Evolutionary conservation across 2,329 filamentous ascomycete genomes (phyloP).

Genomic region (Fusarium virguliforme): DNA sequence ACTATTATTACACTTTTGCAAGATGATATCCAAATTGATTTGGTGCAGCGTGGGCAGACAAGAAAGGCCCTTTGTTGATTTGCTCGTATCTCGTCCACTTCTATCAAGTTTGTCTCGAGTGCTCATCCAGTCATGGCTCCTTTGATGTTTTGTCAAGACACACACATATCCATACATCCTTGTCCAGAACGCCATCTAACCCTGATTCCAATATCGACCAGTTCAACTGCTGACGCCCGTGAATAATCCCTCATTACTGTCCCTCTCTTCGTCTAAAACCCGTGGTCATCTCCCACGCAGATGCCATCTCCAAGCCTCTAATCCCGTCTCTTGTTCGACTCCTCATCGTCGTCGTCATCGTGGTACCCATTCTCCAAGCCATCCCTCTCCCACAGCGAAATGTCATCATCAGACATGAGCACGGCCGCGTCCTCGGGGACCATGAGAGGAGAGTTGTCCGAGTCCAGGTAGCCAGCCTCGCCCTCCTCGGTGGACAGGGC

Average conservation of each 20-base stretch:
- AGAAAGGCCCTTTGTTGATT: slow-evolving; percentile 5
- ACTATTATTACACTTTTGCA: slow-evolving; percentile 30
- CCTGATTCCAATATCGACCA: slow-evolving; percentile 2
- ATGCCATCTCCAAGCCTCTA: slow-evolving; percentile 9
- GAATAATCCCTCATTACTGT: slow-evolving; percentile 18
- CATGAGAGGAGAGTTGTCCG: slow-evolving; percentile 60
- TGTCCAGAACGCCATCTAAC: slow-evolving; percentile 48
- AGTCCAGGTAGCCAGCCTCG: slow-evolving; percentile 61
- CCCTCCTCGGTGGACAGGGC: slow-evolving; percentile 54
- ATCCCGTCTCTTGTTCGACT: slow-evolving; percentile 34
- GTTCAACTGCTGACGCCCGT: not conserved
- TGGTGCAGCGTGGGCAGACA: slow-evolving; percentile 21
- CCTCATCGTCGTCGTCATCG: slow-evolving; percentile 55
- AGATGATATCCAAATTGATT: slow-evolving; percentile 47
- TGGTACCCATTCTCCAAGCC: slow-evolving; percentile 57
- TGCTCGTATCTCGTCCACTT: slow-evolving; percentile 21
- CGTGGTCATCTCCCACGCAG: slow-evolving; percentile 8
- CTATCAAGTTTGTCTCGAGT: slow-evolving; percentile 17
- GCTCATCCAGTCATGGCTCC: slow-evolving; percentile 10
- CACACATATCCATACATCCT: slow-evolving; percentile 22
- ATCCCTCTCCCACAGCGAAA: slow-evolving; percentile 70
- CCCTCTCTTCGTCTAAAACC: slow-evolving; percentile 4
- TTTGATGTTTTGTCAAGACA: not conserved
- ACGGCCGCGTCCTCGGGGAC: slow-evolving; percentile 68
- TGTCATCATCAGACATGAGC: slow-evolving; percentile 72